phyloP scores from a whole-genome alignment of 2,329 filamentous ascomycete species.

The Aureobasidium lini region DNA sequence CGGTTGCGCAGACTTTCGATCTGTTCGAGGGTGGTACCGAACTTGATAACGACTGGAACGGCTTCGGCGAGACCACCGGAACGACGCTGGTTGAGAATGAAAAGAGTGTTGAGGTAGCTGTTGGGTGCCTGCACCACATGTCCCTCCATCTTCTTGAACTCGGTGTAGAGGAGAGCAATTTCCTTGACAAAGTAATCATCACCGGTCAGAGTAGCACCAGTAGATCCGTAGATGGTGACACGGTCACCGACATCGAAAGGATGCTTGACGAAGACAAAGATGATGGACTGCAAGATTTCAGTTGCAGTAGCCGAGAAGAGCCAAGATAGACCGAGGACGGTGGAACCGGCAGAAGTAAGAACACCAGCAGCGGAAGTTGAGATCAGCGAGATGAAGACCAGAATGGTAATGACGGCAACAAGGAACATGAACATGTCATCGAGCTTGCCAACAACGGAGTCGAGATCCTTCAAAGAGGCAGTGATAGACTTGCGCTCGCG shows the following conservation, averaged over 20 bases:
- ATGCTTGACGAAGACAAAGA: constrained; percentile 96
- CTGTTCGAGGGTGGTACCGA: constrained; percentile 74
- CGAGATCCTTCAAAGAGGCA: constrained; percentile 86
- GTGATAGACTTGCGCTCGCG: constrained; percentile 93
- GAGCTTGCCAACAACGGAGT: constrained; percentile 85
- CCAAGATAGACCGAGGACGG: constrained; percentile 86
- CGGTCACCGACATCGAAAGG: constrained; percentile 94
- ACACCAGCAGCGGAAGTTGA: constrained; percentile 86
- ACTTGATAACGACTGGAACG: constrained; percentile 75
- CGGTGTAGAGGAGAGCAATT: constrained; percentile 85
- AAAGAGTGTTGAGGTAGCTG: constrained; percentile 83
- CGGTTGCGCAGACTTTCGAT: constrained; percentile 75
- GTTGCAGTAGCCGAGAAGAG: constrained; percentile 86
- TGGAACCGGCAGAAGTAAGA: constrained; percentile 80
- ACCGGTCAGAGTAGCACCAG: constrained; percentile 66
- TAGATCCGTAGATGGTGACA: constrained; percentile 85
- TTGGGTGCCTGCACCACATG: constrained; percentile 95
- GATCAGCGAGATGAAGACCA: constrained; percentile 84
- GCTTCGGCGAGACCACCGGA: constrained; percentile 84
- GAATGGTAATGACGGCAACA: constrained; percentile 68
- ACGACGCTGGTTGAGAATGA: constrained; percentile 90
- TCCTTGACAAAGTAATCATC: constrained; percentile 97
- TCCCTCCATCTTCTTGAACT: constrained; percentile 98
- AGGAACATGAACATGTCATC: constrained; percentile 85
- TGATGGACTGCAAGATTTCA: constrained; percentile 86